Conservation (phyloP, 2,329 filamentous ascomycete species). For the Escovopsis sp. region DNA sequence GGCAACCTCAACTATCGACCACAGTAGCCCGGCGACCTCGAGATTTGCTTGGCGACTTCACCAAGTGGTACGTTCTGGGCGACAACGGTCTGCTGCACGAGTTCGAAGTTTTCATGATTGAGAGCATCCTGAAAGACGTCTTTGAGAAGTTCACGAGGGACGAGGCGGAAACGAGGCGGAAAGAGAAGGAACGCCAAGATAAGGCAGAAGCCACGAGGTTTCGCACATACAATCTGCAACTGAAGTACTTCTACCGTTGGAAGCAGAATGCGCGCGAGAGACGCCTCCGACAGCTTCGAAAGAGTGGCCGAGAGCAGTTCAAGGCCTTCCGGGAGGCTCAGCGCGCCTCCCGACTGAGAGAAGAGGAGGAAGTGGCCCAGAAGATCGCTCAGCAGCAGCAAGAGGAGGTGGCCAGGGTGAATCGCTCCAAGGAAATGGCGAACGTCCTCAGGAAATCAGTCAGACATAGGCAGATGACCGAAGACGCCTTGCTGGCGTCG, state of each 20-base stretch:
- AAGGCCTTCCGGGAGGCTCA: slow-evolving; percentile 29
- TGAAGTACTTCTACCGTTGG: slow-evolving; percentile 45
- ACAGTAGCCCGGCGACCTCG: slow-evolving; percentile 11
- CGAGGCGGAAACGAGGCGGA: slow-evolving; percentile 25
- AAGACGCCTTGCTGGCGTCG: slow-evolving; percentile 26
- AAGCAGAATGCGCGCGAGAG: slow-evolving; percentile 32
- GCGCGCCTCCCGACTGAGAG: slow-evolving; percentile 16
- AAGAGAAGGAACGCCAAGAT: slow-evolving; percentile 33
- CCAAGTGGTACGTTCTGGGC: slow-evolving; percentile 39
- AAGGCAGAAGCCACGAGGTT: slow-evolving; percentile 33
- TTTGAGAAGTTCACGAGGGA: slow-evolving; percentile 27
- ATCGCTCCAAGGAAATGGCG: slow-evolving; percentile 21
- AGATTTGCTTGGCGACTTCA: slow-evolving; percentile 34
- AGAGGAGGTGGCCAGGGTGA: slow-evolving; percentile 12
- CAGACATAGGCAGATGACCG: slow-evolving; percentile 16
- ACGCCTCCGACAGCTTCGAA: slow-evolving; percentile 34
- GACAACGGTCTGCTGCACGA: slow-evolving; percentile 39
- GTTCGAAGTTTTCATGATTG: slow-evolving; percentile 31
- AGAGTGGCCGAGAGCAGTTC: slow-evolving; percentile 35
- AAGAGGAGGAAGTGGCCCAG: slow-evolving; percentile 20
- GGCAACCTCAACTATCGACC: not conserved
- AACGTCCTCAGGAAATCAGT: slow-evolving; percentile 19
- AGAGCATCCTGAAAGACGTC: slow-evolving; percentile 27
- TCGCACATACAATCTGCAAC: slow-evolving; percentile 31
- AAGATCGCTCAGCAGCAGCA: slow-evolving; percentile 11